Percentiles rank a stretch among this genome's conserved stretches.
Evolutionary conservation across 495 filamentous ascomycete species (phyloP).

Genomic region (Tuber aestivum): DNA sequence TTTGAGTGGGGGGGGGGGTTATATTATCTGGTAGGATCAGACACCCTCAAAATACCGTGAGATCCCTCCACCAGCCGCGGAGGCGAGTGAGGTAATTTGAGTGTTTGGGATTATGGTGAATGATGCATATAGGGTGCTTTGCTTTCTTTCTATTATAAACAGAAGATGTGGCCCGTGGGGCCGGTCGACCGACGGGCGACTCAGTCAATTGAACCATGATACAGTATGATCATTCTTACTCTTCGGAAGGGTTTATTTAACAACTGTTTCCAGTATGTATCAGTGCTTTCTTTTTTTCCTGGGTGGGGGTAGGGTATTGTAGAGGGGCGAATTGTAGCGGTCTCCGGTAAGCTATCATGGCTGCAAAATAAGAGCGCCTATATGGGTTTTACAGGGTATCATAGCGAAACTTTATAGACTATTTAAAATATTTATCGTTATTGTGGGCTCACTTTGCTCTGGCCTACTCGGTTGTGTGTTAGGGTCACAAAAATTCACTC

Average conservation of each 20-base stretch:
- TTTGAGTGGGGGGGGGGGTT: not conserved
- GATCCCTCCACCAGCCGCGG: not conserved
- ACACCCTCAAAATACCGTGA: not conserved
- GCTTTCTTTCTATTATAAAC: not conserved
- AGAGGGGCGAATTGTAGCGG: not conserved
- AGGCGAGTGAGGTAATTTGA: not conserved
- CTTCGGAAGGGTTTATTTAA: not conserved
- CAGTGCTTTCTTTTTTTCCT: not conserved
- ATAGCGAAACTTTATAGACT: not conserved
- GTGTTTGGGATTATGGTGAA: not conserved
- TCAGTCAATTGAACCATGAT: not conserved
- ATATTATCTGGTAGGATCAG: slow-evolving; percentile 6
- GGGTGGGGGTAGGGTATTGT: no score
- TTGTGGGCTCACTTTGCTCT: no score
- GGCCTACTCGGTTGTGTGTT: not conserved
- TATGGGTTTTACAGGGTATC: not conserved
- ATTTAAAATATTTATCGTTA: no score
- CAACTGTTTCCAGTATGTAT: not conserved
- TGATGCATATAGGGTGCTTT: not conserved
- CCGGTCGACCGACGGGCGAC: not conserved
- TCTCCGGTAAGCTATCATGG: not conserved
- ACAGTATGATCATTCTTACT: not conserved
- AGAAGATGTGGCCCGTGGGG: not conserved
- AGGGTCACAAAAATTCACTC: slow-evolving; percentile 9
- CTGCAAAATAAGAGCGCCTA: not conserved